Base-by-base conservation (phyloP, 345 rosid genomes). In the Toxicodendron radicans region DNA sequence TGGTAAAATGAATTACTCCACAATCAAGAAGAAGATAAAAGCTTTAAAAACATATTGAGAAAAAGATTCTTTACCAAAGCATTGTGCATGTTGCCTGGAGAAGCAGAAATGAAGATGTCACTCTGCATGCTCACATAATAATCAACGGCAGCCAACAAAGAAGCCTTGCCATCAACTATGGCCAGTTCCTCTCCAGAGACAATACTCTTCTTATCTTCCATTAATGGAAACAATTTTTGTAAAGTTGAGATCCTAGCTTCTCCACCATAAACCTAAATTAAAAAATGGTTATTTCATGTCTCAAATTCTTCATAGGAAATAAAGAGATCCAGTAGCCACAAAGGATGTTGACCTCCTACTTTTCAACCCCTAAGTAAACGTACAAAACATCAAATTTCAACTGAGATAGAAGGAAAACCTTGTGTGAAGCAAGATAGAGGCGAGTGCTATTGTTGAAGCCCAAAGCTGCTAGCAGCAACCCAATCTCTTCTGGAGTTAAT, bases 81-180 rank as follows among this genome's bases (percentile, higher is more conserved):
- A 68, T 96, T 96, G 82, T 93, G 98, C 99, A 93, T 93, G 80
- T 96, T 96, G 81, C 98, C 98, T 1, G 97, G 99, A 72, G 98
- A 93, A 48, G 99, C 97, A 41, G 98, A 91, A 70, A 96, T 90
- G 81, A 93, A 96, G 83, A 96, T 81, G 71, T 96, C 91, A 52
- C 99, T 96, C 60, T 90, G 85, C 93, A 93, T 82, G 81, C 98
- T 90, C 78, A 92, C 97, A 75, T 91, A 88, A 64, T 96, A 96
- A 79, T 96, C 99, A 2, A 93, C 92, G 17, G 98, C 98, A 67
- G 99, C 94, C 76, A 87, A 78, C 35, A 96, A 73, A 74, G 98
- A 92, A 57, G 98, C 97, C 86, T 82, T 96, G 54, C 98, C 91
- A 76, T 88, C 84, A 59, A 92, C 85, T 68, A 73, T 76, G 45